These are phyloP conservation scores for Inonotus hispidus DNA, from an alignment of 1,284 basidiomycete genomes.

Conservation along the genomic window DNA sequence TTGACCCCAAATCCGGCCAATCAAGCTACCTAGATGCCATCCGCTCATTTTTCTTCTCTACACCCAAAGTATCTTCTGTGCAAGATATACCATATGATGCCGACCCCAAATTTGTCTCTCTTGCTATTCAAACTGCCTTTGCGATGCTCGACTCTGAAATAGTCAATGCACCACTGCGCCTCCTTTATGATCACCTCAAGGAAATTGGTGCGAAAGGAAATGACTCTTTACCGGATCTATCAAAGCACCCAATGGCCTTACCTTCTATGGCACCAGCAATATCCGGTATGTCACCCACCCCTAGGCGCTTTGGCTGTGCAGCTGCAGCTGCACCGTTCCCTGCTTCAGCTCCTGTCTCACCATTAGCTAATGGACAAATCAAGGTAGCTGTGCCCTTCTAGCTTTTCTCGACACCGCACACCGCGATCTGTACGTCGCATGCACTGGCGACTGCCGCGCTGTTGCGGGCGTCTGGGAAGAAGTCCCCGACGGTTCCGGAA, in stretches of 20 bases:
- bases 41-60: constrained; percentile 39
- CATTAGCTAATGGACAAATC: constrained; percentile 6
- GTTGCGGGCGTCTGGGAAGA: constrained; percentile 91
- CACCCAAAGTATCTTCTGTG: constrained; percentile 24
- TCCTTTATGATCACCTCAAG: constrained; percentile 58
- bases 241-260: constrained; percentile 61
- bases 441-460: constrained; percentile 91
- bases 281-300: constrained; percentile 40
- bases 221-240: constrained; percentile 53
- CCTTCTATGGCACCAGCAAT: constrained; percentile 76
- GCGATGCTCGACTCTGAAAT: constrained; percentile 75
- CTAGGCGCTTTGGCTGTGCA: not conserved
- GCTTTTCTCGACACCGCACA: constrained; percentile 81
- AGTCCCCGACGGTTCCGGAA: constrained; percentile 41
- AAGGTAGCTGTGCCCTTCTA: constrained; percentile 85
- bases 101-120: constrained; percentile 58
- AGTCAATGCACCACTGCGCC: constrained; percentile 67
- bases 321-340: not conserved
- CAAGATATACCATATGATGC: constrained; percentile 36
- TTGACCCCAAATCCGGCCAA: constrained; percentile 21
- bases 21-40: constrained; percentile 35
- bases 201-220: constrained; percentile 28
- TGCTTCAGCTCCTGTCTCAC: too few relatives aligned
- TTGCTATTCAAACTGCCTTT: constrained; percentile 77
- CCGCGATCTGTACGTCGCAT: constrained; percentile 82